Evolutionary conservation across 139 green algal genomes (phyloP), one percentile per base, ranked within the genome.

Genomic region (Volvox africanus): DNA sequence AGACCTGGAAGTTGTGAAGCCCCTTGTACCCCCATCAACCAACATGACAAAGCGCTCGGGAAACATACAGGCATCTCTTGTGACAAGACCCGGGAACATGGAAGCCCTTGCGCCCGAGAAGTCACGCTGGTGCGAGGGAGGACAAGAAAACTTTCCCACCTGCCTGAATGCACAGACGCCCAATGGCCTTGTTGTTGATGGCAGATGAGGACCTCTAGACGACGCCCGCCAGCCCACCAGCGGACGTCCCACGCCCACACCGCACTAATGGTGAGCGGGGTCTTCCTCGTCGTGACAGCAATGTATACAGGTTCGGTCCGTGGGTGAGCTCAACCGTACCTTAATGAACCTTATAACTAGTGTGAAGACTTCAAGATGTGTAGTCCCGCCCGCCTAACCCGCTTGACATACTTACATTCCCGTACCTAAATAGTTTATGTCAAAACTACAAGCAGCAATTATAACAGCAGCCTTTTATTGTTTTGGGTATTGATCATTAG

Each of bases 211-310:
- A 67, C 78, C 22, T 65, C 13, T 84, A 84, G 36, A 33, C 32
- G 78, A 61, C 78, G 78, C 78, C 78, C 78, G 36, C 78, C 78
- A 84, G 78, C 37, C 36, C 36, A 28, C 65, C 62, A 37, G 78
- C 78, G 44, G 44, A 55, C 44, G 44, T 55, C 44, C 44, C 44
- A 55, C 44, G 44, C 44, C 44, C 44, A 55, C 44, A 55, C 44
- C 44, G 44, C 44, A 55, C 44, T 55, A 55, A 55, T 55, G 44
- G 44, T 55, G 44, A 55, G 44, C 44, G 44, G 26, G 26, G 26
- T 76, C 24, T 28, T 80, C 17, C 17, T 80, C n/a, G 73, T 80
- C 73, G 35, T 61, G 33, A 82, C 76, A 61, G 76, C 76, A 79
- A 79, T 55, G 44, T 24, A 73, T 5, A 73, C 5, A 24, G 65